A percentile compares a stretch with the other conserved stretches of the same genome.
These are phyloP conservation scores for Neoboletus brunneissimus DNA, from an alignment of 768 basidiomycete genomes.

Conservation along the genomic window DNA sequence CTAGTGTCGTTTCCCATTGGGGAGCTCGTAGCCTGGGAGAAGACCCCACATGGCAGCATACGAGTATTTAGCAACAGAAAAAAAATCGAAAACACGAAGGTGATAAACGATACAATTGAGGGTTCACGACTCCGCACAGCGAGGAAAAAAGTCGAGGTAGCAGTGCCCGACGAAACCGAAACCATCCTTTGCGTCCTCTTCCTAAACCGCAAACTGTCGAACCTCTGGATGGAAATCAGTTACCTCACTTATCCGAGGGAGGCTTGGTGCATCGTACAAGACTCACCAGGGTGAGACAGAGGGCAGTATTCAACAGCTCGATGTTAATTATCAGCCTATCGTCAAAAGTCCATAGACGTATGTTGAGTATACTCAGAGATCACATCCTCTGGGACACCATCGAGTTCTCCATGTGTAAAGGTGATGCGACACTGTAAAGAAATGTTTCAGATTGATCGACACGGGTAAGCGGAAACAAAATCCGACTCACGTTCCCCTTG, in stretches of 20 bases:
- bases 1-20: slow-evolving; percentile 61
- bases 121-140: slow-evolving; percentile 43
- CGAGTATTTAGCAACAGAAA: slow-evolving; percentile 68
- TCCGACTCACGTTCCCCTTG: slow-evolving; percentile 66
- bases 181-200: slow-evolving; percentile 66
- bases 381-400: slow-evolving; percentile 79
- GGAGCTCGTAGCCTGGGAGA: slow-evolving; percentile 58
- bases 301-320: slow-evolving; percentile 62
- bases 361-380: slow-evolving; percentile 75
- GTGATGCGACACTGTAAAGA: slow-evolving; percentile 50
- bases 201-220: slow-evolving; percentile 84
- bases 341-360: slow-evolving; percentile 61
- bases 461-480: not conserved
- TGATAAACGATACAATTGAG: not conserved
- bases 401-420: slow-evolving; percentile 71
- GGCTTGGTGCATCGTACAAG: too few species aligned
- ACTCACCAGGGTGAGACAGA: slow-evolving; percentile 73
- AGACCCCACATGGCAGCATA: slow-evolving; percentile 87
- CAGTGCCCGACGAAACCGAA: slow-evolving; percentile 80
- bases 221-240: slow-evolving; percentile 49
- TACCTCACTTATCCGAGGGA: not conserved
- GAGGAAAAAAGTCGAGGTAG: slow-evolving; percentile 85
- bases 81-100: slow-evolving; percentile 3
- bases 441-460: not conserved
- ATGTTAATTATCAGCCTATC: slow-evolving; percentile 66